Base-by-base conservation (phyloP, 1,139 yeast species). In the Ogataea hybrid region DNA sequence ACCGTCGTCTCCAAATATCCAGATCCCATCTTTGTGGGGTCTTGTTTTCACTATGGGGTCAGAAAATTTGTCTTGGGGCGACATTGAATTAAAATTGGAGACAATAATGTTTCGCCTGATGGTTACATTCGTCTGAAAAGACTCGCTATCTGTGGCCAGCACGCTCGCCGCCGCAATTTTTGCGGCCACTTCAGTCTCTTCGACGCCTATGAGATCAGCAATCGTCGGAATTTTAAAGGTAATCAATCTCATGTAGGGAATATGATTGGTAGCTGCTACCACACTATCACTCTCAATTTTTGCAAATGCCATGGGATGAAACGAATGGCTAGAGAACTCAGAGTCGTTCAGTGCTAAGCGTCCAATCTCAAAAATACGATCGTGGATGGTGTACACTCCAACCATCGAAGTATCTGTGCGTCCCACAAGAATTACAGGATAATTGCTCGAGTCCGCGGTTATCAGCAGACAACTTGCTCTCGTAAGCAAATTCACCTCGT, bases 1-100 rank as follows among this genome's bases (percentile, higher is more conserved):
- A 0, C 94, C 95, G 52, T 80, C 87, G 52, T 84, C 94, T 7
- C 88, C 82, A 37, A 79, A 70, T 0, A 82, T 69, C 83, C 92
- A 79, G 0, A 84, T 46, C 0, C 92, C 92, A 41, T 59, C 51
- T 11, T 61, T 33, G 6, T 39, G 35, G 5, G 54, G 51, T 57
- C 66, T 18, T 46, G 53, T 37, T 72, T 58, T 49, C 3, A 84
- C 58, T 12, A 69, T 57, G 0, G 88, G 77, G 46, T 70, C 76
- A 2, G 87, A 79, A 54, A 72, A 84, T 51, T 80, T 79, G 54
- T 84, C 89, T 59, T 84, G 94, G 0, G 89, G 85, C 0, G 88
- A 70, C 50, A 71, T 55, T 0, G 92, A 77, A 40, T 74, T 73
- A 42, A 79, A 62, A 51, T 84, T 84, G 32, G 77, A 70, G 15